A percentile compares a stretch with the other conserved stretches of the same genome.
Evolutionary conservation across 2,329 filamentous ascomycete species (phyloP).

Genomic region (Phialocephala sp.): DNA sequence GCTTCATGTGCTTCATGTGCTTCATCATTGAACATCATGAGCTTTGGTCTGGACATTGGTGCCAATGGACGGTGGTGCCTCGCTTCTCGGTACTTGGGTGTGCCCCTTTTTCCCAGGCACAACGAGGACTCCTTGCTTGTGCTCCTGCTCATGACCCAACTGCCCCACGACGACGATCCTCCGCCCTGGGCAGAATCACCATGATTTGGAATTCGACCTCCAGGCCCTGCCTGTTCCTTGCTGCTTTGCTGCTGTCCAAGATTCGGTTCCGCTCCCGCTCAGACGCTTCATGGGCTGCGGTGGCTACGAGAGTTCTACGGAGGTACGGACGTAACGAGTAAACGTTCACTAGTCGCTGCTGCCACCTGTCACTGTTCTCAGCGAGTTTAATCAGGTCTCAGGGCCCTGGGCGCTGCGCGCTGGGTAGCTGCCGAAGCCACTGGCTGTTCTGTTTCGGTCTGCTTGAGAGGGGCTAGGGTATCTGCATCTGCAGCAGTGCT

Average conservation of each 20-base stretch:
- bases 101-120: no score
- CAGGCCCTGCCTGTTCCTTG: slow-evolving; percentile 4
- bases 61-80: no score
- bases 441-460: background rate
- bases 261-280: slow-evolving; percentile 1
- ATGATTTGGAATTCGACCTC: slow-evolving; percentile 12
- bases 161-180: background rate
- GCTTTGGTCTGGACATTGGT: no score
- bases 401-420: background rate
- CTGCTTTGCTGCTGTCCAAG: background rate
- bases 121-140: background rate
- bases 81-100: no score
- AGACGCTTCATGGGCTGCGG: background rate
- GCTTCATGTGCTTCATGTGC: no score
- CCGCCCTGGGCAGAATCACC: background rate
- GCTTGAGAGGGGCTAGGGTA: no score
- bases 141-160: background rate
- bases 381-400: background rate
- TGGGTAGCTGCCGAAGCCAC: slow-evolving; percentile 12
- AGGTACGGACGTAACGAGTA: background rate
- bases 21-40: no score
- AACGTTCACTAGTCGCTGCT: slow-evolving; percentile 13
- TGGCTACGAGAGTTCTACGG: no score
- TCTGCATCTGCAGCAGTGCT: background rate
- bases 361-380: slow-evolving; percentile 4